Percentiles rank a stretch among this genome's conserved stretches.
Conservation (phyloP, 2,329 filamentous ascomycete genomes). For the Pseudocercospora pini-densiflorae region DNA sequence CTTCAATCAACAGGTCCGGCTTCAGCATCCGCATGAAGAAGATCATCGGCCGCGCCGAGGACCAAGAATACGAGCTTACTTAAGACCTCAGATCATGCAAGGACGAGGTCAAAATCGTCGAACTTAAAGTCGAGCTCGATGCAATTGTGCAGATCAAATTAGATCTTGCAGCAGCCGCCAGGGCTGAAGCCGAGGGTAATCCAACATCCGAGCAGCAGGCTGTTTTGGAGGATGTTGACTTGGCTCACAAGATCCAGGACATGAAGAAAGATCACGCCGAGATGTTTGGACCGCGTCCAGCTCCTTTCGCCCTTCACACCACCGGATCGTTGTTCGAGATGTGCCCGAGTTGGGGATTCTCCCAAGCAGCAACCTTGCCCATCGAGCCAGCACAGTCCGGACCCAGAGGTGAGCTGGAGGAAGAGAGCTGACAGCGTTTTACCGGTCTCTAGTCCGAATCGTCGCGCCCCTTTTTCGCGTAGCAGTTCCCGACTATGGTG, state of each 20-base stretch:
- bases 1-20: neutral
- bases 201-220: neutral
- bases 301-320: neutral
- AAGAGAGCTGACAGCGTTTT: neutral
- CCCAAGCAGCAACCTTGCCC: neutral
- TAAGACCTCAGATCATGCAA: neutral
- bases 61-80: neutral
- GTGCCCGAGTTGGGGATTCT: neutral
- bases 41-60: neutral
- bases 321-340: neutral
- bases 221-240: neutral
- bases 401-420: neutral
- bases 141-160: neutral
- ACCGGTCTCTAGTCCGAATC: no score
- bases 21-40: slow-evolving; percentile 5
- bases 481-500: no score
- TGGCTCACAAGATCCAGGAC: neutral
- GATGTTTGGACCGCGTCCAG: neutral
- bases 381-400: neutral
- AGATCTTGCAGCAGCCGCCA: neutral
- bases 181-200: neutral
- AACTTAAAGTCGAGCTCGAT: neutral
- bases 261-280: neutral
- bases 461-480: no score
- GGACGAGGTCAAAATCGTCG: neutral